A percentile compares a stretch with the other conserved stretches of the same genome.
These are phyloP conservation scores for Saccharata proteae DNA, from an alignment of 2,329 filamentous ascomycete genomes.

Conservation along the genomic window DNA sequence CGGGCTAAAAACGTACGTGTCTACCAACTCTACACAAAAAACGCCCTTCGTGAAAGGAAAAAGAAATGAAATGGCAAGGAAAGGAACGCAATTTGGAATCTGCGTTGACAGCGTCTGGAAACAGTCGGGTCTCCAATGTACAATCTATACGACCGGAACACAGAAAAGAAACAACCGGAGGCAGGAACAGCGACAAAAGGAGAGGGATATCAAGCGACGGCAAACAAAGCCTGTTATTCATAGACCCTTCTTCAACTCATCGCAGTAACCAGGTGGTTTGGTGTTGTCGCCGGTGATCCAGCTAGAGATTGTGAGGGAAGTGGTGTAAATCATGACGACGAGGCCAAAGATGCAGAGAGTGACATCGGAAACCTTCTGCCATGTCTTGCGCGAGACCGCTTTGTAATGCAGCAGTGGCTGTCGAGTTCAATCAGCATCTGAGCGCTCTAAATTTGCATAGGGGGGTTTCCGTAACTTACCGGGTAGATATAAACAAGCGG, in stretches of 20 bases:
- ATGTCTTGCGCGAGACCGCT: conserved; percentile 57
- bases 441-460: conserved; percentile 2
- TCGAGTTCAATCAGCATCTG: conserved; percentile 19
- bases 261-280: conserved; percentile 52
- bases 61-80: too few species aligned
- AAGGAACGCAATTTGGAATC: too few species aligned
- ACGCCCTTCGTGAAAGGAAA: too few species aligned
- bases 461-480: conserved; percentile 44
- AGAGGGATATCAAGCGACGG: too few species aligned
- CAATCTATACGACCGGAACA: too few species aligned
- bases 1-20: too few species aligned
- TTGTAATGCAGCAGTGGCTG: conserved; percentile 84
- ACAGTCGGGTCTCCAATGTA: too few species aligned
- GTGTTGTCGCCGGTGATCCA: conserved; percentile 56
- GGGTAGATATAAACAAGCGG: conserved; percentile 96
- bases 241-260: conserved; percentile 18
- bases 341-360: conserved; percentile 69
- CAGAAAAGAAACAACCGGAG: too few species aligned
- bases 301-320: conserved; percentile 69
- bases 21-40: too few species aligned
- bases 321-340: conserved; percentile 85
- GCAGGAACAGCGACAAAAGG: too few species aligned
- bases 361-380: conserved; percentile 62
- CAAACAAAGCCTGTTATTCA: neutral
- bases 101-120: too few species aligned